Evolutionary conservation across 192 early-diverging fungal species (phyloP).

Genomic region (Backusella tarrabulga): DNA sequence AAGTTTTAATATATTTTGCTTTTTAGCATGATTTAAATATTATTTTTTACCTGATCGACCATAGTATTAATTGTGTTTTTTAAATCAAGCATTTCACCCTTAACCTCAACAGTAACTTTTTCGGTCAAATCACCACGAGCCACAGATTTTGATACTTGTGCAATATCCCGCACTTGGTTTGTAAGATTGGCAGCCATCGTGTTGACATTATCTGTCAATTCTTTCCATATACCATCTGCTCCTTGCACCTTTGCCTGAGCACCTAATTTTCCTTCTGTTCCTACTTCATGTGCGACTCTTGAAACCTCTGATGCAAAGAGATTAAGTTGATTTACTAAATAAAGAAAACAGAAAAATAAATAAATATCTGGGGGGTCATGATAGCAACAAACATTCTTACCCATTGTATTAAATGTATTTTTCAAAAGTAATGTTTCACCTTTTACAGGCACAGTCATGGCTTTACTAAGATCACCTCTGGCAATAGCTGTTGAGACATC

Average conservation of each 20-base stretch:
- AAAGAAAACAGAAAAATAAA: not conserved
- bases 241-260: slow-evolving; percentile 51
- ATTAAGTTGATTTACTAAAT: slow-evolving; percentile 50
- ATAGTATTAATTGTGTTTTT: slow-evolving; percentile 61
- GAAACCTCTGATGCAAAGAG: slow-evolving; percentile 59
- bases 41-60: slow-evolving; percentile 48
- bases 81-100: slow-evolving; percentile 57
- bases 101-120: slow-evolving; percentile 59
- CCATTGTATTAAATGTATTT: slow-evolving; percentile 74
- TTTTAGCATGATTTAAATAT: not conserved
- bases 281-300: slow-evolving; percentile 65
- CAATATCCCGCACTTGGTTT: slow-evolving; percentile 63
- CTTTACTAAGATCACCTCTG: slow-evolving; percentile 67
- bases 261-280: slow-evolving; percentile 70
- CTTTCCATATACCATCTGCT: slow-evolving; percentile 49
- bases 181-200: slow-evolving; percentile 57
- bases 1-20: not conserved
- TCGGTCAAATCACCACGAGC: slow-evolving; percentile 57
- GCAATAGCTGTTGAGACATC: slow-evolving; percentile 70
- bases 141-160: slow-evolving; percentile 62
- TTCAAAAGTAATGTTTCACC: slow-evolving; percentile 78
- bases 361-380: not conserved
- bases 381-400: slow-evolving; percentile 37
- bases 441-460: slow-evolving; percentile 64
- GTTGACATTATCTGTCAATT: slow-evolving; percentile 55